Percentiles rank a stretch among this genome's conserved stretches.
These are phyloP conservation scores for Exobasidium cylindrosporum DNA, from an alignment of 1,284 basidiomycete genomes.

Conservation along the genomic window DNA sequence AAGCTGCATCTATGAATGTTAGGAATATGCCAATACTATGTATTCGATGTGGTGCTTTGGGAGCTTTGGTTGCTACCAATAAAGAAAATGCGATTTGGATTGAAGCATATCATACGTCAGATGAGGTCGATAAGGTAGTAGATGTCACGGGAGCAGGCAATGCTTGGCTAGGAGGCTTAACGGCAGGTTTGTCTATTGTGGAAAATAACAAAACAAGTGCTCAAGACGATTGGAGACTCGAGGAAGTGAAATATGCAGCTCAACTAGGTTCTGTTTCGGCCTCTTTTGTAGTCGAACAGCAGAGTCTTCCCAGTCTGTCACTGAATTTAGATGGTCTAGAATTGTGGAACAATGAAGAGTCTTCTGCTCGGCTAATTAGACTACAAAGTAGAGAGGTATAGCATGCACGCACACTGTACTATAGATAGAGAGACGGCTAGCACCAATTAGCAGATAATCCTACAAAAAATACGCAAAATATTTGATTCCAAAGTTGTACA, in stretches of 20 bases:
- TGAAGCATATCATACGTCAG: constrained; percentile 9
- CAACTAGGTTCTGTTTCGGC: constrained; percentile 11
- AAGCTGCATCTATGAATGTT: background rate
- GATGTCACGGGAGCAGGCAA: constrained; percentile 19
- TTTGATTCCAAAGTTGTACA: no score
- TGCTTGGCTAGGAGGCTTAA: constrained; percentile 14
- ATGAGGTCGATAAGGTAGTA: constrained; percentile 3
- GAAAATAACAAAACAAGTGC: background rate
- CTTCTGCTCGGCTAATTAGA: no score
- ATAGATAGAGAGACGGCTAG: no score
- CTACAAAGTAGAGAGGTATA: no score
- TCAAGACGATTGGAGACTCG: background rate
- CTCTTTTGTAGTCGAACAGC: constrained; percentile 9
- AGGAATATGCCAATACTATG: background rate
- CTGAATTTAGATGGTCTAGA: background rate
- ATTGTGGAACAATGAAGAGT: constrained; percentile 11
- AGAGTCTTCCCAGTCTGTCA: background rate
- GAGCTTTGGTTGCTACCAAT: background rate
- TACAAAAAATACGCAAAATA: no score
- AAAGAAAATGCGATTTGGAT: background rate
- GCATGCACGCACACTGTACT: no score
- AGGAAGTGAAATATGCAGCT: background rate
- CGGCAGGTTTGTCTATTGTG: background rate
- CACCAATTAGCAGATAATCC: no score
- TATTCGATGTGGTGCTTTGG: constrained; percentile 2